Conservation (phyloP, 2,329 filamentous ascomycete genomes). For the Dactylellina sp. region DNA sequence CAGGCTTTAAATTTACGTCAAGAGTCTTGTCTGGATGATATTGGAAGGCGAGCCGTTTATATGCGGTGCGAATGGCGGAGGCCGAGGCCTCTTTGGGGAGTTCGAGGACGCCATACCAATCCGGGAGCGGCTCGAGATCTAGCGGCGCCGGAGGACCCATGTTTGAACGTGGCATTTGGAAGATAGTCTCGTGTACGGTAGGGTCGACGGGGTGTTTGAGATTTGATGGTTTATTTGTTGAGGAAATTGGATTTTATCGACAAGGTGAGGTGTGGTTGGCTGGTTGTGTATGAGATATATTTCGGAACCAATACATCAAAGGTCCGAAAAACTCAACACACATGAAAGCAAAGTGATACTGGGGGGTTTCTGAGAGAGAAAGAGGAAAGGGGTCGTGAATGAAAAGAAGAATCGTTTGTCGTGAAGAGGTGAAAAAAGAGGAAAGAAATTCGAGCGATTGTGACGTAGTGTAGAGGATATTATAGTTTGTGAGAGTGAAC, state of each 20-base stretch:
- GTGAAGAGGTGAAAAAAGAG: conserved; percentile 3
- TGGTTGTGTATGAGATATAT: conserved; percentile 55
- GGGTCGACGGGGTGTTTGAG: conserved; percentile 7
- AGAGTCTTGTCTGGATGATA: conserved; percentile 93
- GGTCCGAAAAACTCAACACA: conserved; percentile 51
- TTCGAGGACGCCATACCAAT: conserved; percentile 84
- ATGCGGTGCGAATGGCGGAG: conserved; percentile 78
- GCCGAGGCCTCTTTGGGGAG: conserved; percentile 78
- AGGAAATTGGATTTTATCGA: conserved; percentile 1
- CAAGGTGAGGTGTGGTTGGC: conserved; percentile 23
- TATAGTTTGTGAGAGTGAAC: conserved; percentile 18
- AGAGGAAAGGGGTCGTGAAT: too few species aligned
- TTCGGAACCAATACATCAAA: conserved; percentile 53
- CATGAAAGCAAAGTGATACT: conserved; percentile 23
- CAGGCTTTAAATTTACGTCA: conserved; percentile 78
- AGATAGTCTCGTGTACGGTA: conserved; percentile 5
- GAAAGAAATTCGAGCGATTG: conserved; percentile 13
- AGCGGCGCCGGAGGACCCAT: conserved; percentile 38
- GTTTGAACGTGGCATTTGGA: conserved; percentile 48
- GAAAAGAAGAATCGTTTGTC: conserved; percentile 1
- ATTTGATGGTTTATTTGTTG: conserved; percentile 20
- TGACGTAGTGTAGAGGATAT: conserved; percentile 1
- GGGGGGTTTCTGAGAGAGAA: too few species aligned
- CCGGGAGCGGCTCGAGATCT: conserved; percentile 62
- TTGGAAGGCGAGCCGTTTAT: conserved; percentile 87